These are phyloP conservation scores for Lactifluus piperatus DNA, from an alignment of 768 basidiomycete species.

Conservation along the genomic window DNA sequence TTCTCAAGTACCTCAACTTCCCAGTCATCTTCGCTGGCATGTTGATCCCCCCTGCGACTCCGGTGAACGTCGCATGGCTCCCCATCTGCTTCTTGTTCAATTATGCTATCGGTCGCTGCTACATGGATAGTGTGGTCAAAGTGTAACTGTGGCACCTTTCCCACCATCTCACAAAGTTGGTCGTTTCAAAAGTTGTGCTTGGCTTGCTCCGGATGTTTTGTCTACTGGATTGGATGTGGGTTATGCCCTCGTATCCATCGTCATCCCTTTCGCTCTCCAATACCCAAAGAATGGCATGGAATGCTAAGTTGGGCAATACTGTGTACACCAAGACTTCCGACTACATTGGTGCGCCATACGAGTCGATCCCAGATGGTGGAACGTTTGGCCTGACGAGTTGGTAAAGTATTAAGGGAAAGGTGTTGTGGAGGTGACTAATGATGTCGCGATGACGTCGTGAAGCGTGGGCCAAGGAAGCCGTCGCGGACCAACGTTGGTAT, in stretches of 20 bases:
- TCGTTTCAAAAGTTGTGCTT: constrained; percentile 10
- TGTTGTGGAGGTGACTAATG: too few species aligned
- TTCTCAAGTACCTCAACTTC: neutral
- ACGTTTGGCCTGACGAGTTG: neutral
- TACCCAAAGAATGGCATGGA: constrained; percentile 46
- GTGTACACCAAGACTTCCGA: constrained; percentile 12
- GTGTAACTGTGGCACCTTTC: constrained; percentile 2
- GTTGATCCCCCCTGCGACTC: constrained; percentile 32
- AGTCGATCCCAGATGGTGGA: neutral
- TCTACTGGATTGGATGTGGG: constrained; percentile 62
- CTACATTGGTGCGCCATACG: neutral
- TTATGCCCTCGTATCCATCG: constrained; percentile 44
- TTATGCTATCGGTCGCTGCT: constrained; percentile 1
- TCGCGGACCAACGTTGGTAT: too few species aligned
- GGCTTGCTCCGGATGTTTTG: constrained; percentile 39
- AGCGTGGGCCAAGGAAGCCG: too few species aligned
- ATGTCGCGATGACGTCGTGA: too few species aligned
- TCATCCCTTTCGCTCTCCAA: constrained; percentile 55
- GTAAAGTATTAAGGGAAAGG: neutral
- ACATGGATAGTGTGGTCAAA: constrained; percentile 23
- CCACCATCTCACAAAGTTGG: constrained; percentile 29
- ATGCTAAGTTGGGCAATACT: constrained; percentile 50
- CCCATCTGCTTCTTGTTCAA: constrained; percentile 24
- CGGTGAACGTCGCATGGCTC: constrained; percentile 32
- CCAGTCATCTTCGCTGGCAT: neutral